A percentile compares a stretch with the other conserved stretches of the same genome.
These are phyloP conservation scores for Selenicereus undatus DNA, from an alignment of 148 eudicot species.

Conservation along the genomic window DNA sequence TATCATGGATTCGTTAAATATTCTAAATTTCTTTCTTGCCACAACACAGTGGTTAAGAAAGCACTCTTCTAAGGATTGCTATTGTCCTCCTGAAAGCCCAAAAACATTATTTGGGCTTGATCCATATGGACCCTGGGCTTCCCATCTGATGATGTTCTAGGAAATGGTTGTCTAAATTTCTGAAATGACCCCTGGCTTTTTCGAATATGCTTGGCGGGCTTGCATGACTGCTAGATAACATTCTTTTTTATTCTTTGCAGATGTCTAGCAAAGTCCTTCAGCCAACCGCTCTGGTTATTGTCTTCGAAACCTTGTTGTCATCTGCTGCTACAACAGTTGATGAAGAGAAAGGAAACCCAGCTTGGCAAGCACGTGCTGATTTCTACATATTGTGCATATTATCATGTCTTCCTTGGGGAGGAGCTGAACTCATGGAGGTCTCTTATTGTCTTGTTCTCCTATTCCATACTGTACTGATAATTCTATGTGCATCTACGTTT, in stretches of 20 bases:
- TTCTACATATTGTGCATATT: slow-evolving; percentile 79
- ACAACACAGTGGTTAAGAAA: not conserved
- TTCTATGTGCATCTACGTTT: not conserved
- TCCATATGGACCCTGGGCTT: not conserved
- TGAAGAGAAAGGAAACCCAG: slow-evolving; percentile 96
- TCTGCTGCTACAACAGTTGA: slow-evolving; percentile 97
- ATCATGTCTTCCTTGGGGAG: slow-evolving; percentile 99
- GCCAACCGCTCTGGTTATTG: slow-evolving; percentile 71
- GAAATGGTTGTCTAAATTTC: not conserved
- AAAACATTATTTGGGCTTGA: not conserved
- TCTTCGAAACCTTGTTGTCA: slow-evolving; percentile 79
- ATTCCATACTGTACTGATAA: not conserved
- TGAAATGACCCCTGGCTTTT: not conserved
- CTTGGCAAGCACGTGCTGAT: slow-evolving; percentile 99
- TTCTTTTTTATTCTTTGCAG: slow-evolving; percentile 33
- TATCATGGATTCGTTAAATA: not conserved
- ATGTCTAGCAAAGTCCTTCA: slow-evolving; percentile 97
- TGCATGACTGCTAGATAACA: not conserved
- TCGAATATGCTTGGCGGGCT: not conserved
- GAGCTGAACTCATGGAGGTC: slow-evolving; percentile 92
- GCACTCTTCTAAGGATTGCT: not conserved
- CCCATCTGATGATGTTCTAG: not conserved
- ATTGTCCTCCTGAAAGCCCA: not conserved
- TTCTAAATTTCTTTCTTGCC: not conserved
- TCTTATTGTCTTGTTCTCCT: not conserved